These are phyloP conservation scores for Macroventuria anomochaeta DNA, from an alignment of 2,329 filamentous ascomycete genomes.

Conservation along the genomic window DNA sequence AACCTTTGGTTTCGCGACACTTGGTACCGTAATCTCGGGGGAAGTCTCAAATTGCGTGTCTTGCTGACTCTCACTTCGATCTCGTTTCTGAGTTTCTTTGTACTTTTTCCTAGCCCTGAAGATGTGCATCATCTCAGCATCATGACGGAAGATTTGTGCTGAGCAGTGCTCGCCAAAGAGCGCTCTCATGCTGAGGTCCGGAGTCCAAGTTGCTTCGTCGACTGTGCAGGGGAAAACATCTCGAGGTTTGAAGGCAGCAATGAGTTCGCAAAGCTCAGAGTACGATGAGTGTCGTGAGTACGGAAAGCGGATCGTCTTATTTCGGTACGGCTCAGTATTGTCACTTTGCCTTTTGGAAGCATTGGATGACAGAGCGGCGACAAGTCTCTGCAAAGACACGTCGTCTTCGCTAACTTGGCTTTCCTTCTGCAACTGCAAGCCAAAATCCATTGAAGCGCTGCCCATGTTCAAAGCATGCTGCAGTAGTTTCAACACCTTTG, in stretches of 20 bases:
- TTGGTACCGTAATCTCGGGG: neutral
- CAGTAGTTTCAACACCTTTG: conserved; percentile 47
- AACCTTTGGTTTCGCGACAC: neutral
- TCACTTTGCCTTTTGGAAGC: conserved; percentile 7
- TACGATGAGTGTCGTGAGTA: conserved; percentile 93
- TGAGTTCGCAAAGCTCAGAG: conserved; percentile 74
- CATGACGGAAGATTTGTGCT: conserved; percentile 67
- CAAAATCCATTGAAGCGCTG: conserved; percentile 35
- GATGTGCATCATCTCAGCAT: conserved; percentile 63
- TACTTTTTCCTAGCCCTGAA: conserved; percentile 24
- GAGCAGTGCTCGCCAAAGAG: conserved; percentile 77
- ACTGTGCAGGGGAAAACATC: conserved; percentile 85
- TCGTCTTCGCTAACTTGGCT: conserved; percentile 29
- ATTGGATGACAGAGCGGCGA: conserved; percentile 37
- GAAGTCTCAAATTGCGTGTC: conserved; percentile 20
- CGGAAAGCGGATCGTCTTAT: conserved; percentile 65
- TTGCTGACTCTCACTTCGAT: conserved; percentile 19
- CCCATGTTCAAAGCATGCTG: conserved; percentile 25
- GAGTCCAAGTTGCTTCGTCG: conserved; percentile 67
- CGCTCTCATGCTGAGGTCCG: conserved; percentile 66
- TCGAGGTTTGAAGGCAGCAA: conserved; percentile 70
- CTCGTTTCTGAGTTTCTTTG: conserved; percentile 18
- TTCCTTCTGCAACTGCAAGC: conserved; percentile 34
- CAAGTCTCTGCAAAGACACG: conserved; percentile 41
- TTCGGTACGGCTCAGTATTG: conserved; percentile 2